A percentile compares a stretch with the other conserved stretches of the same genome.
Conservation (phyloP, 2,329 filamentous ascomycete genomes). For the Pyricularia sp. region DNA sequence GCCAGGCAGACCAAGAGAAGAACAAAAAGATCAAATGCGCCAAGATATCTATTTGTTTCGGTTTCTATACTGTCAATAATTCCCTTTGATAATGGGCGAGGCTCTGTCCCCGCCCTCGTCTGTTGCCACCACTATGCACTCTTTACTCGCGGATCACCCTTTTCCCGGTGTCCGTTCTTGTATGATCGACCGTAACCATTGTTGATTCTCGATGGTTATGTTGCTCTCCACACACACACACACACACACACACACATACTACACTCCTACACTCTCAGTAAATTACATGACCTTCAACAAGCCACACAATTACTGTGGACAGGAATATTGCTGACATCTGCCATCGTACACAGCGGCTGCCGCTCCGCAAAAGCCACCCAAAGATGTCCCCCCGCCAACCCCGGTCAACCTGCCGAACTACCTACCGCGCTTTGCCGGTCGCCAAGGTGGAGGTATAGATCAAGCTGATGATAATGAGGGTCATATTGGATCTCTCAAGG, state of each 20-base stretch:
- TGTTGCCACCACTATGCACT: neutral
- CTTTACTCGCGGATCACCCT: neutral
- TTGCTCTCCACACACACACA: neutral
- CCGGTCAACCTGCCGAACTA: constrained; percentile 41
- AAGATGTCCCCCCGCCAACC: constrained; percentile 47
- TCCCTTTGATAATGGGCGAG: neutral
- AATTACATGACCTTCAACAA: neutral
- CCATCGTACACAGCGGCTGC: neutral
- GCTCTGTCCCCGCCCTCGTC: neutral
- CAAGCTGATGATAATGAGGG: constrained; percentile 10
- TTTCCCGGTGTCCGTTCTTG: neutral
- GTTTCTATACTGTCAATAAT: neutral
- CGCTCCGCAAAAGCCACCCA: constrained; percentile 22
- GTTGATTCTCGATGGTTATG: neutral
- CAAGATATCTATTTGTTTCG: neutral
- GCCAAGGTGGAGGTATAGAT: neutral
- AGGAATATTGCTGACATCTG: neutral
- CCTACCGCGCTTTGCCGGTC: constrained; percentile 18
- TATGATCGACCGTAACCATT: neutral
- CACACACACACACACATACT: too few species aligned
- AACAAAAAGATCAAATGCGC: neutral
- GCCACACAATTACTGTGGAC: neutral
- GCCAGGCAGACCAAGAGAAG: neutral
- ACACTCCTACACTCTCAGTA: neutral
- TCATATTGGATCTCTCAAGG: constrained; percentile 7